Conservation (phyloP, 2,329 filamentous ascomycete species). For the Cladosporium oxysporum region DNA sequence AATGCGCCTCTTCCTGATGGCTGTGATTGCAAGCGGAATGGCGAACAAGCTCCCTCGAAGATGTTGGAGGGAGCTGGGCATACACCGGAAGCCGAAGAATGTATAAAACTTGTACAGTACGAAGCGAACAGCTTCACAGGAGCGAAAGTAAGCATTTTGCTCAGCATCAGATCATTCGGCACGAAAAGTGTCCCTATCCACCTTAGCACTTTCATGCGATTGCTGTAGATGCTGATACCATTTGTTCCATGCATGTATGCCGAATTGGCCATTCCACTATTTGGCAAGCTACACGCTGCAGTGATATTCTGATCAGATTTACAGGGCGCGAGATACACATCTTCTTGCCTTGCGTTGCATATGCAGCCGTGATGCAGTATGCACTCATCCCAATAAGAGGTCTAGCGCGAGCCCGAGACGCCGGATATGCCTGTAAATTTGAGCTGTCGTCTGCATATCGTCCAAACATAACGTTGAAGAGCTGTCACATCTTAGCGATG, state of each 20-base stretch:
- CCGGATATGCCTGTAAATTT: neutral
- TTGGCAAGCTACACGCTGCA: neutral
- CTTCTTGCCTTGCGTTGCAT: neutral
- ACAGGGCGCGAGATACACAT: neutral
- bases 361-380: neutral
- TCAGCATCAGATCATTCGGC: neutral
- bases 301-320: neutral
- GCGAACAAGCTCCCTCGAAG: neutral
- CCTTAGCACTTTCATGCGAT: neutral
- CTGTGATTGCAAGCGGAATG: neutral
- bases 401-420: neutral
- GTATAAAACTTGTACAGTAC: neutral
- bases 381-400: neutral
- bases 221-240: neutral
- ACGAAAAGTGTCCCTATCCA: neutral
- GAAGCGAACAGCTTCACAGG: slow-evolving; percentile 10
- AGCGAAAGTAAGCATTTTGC: neutral
- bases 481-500: neutral
- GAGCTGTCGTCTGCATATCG: neutral
- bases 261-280: neutral
- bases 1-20: neutral
- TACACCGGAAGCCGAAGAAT: neutral
- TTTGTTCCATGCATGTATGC: neutral
- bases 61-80: neutral
- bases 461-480: neutral